Percentiles rank a stretch among this genome's conserved stretches.
These are phyloP conservation scores for Alternaria gansuensis DNA, from an alignment of 2,329 filamentous ascomycete species.

Conservation along the genomic window DNA sequence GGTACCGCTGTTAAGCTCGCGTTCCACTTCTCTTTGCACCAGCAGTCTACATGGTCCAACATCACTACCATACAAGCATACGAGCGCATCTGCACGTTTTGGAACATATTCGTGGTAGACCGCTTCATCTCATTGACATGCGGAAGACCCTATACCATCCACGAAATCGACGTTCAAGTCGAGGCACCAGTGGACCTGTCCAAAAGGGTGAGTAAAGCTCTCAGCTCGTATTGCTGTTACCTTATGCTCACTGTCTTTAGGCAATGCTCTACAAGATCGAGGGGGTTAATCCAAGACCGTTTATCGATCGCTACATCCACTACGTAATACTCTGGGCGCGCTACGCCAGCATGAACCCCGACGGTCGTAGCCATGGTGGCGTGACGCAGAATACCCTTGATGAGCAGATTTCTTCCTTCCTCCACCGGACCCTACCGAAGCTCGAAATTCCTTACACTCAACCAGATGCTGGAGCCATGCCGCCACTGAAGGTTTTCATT, in stretches of 20 bases:
- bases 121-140: constrained; percentile 44
- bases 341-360: constrained; percentile 36
- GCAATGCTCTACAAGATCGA: constrained; percentile 23
- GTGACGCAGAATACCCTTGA: constrained; percentile 18
- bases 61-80: constrained; percentile 29
- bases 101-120: constrained; percentile 41
- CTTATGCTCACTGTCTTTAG: constrained; percentile 7
- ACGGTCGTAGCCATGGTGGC: constrained; percentile 28
- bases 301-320: constrained; percentile 33
- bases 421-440: constrained; percentile 14
- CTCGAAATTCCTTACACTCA: constrained; percentile 10
- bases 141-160: constrained; percentile 43
- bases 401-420: constrained; percentile 21
- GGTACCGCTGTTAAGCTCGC: constrained; percentile 40
- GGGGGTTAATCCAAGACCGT: constrained; percentile 23
- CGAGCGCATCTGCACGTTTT: constrained; percentile 42
- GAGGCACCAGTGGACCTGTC: constrained; percentile 32
- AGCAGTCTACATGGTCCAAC: constrained; percentile 34
- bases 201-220: constrained; percentile 28
- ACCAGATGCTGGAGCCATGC: background rate
- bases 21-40: constrained; percentile 44
- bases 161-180: constrained; percentile 41
- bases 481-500: constrained; percentile 21
- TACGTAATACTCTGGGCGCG: constrained; percentile 40
- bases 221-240: no score